phyloP scores from a whole-genome alignment of 805 yeast genomes.

The Ogataea methylovora region DNA sequence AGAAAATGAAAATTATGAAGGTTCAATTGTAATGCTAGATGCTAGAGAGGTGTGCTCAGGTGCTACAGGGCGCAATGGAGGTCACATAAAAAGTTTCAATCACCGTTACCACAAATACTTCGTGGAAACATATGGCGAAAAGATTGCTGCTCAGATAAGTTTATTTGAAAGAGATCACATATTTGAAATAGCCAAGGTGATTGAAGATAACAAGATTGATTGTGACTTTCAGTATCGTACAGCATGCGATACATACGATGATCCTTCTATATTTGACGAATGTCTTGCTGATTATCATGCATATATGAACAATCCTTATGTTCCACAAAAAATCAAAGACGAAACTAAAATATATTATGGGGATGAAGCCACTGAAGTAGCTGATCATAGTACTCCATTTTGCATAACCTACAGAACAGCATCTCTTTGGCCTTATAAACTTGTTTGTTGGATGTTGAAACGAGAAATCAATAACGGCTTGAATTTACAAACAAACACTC shows the following conservation, averaged over 20 bases:
- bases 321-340: constrained; percentile 19
- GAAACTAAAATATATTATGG: constrained; percentile 24
- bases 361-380: constrained; percentile 19
- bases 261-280: constrained; percentile 4
- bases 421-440: constrained; percentile 38
- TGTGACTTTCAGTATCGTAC: constrained; percentile 29
- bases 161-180: constrained; percentile 29
- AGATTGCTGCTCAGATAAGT: constrained; percentile 27
- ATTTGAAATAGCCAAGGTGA: constrained; percentile 23
- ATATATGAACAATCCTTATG: constrained; percentile 20
- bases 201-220: constrained; percentile 26
- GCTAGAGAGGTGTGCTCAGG: constrained; percentile 30
- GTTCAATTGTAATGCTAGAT: constrained; percentile 9
- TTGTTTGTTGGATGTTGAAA: constrained; percentile 28
- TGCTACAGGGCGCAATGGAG: constrained; percentile 43
- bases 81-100: constrained; percentile 33
- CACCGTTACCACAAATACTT: constrained; percentile 13
- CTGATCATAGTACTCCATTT: constrained; percentile 21
- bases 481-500: constrained; percentile 32
- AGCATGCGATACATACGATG: constrained; percentile 28
- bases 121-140: constrained; percentile 10
- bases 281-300: constrained; percentile 15
- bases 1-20: too few relatives aligned
- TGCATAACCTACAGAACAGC: constrained; percentile 33
- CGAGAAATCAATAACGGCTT: constrained; percentile 27